A percentile compares a stretch with the other conserved stretches of the same genome.
These are phyloP conservation scores for Triticum dicoccoides DNA, from an alignment of 176 grass and related monocot genomes.

Conservation along the genomic window DNA sequence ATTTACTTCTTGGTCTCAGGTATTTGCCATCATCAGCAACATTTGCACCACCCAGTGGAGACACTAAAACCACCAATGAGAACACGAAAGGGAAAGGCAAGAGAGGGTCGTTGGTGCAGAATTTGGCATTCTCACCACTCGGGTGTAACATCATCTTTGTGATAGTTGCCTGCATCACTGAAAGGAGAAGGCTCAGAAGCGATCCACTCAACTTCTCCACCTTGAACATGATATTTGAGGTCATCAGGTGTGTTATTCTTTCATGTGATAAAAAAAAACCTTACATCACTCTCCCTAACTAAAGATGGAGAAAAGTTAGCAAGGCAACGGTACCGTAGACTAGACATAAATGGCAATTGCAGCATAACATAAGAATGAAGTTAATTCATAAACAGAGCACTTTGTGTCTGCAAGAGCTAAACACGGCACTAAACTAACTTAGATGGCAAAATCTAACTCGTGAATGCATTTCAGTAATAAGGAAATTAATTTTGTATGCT, in stretches of 20 bases:
- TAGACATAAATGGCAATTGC: background rate
- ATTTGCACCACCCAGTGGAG: conserved; percentile 5
- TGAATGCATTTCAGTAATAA: background rate
- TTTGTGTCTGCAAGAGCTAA: background rate
- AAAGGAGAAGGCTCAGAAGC: conserved; percentile 46
- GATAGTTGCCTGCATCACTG: conserved; percentile 54
- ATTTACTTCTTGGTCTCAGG: conserved; percentile 28
- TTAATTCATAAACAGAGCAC: background rate
- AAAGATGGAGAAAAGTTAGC: background rate
- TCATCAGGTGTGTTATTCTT: conserved; percentile 44
- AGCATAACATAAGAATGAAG: background rate
- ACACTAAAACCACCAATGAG: background rate
- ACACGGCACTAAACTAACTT: background rate
- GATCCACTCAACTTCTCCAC: conserved; percentile 83
- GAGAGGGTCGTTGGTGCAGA: background rate
- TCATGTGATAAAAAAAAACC: background rate
- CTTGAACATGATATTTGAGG: conserved; percentile 70
- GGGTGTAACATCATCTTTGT: conserved; percentile 43
- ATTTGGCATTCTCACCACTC: conserved; percentile 33
- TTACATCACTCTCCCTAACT: background rate
- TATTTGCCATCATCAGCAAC: conserved; percentile 54
- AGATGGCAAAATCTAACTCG: background rate
- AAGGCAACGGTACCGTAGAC: background rate
- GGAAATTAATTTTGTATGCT: background rate
- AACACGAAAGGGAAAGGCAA: background rate